Evolutionary conservation across 345 rosid genomes (phyloP).

Genomic region (Eutrema yunnanense): DNA sequence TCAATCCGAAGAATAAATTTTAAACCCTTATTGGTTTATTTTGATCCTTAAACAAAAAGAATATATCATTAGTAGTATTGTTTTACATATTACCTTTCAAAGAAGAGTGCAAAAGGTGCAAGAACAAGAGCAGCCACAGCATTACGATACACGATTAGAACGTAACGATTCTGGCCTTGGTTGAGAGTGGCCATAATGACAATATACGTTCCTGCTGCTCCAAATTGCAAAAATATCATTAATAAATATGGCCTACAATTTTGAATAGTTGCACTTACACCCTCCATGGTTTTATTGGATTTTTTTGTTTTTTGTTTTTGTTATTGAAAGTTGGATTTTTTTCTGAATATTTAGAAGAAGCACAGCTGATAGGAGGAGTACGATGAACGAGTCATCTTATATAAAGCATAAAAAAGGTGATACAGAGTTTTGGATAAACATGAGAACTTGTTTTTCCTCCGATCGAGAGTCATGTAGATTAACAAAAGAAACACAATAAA

Average conservation of each 20-base stretch:
- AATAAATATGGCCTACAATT: slow-evolving; percentile 55
- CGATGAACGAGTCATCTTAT: slow-evolving; percentile 14
- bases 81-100: slow-evolving; percentile 49
- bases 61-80: background rate
- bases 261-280: slow-evolving; percentile 3
- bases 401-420: slow-evolving; percentile 22
- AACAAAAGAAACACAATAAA: slow-evolving; percentile 12
- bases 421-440: slow-evolving; percentile 28
- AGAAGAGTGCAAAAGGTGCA: slow-evolving; percentile 67
- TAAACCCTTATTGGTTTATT: background rate
- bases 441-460: slow-evolving; percentile 2
- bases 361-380: background rate
- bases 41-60: background rate
- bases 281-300: slow-evolving; percentile 12
- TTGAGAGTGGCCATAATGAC: slow-evolving; percentile 55
- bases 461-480: slow-evolving; percentile 23
- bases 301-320: background rate
- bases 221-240: slow-evolving; percentile 67
- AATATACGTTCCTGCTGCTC: slow-evolving; percentile 59
- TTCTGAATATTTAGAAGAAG: background rate
- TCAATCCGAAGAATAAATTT: background rate
- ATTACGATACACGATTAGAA: slow-evolving; percentile 68
- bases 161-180: slow-evolving; percentile 72
- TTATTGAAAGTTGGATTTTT: background rate
- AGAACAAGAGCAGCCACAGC: slow-evolving; percentile 62